Conservation (phyloP, 352 stramenopile genomes). For the Pythium insidiosum region DNA sequence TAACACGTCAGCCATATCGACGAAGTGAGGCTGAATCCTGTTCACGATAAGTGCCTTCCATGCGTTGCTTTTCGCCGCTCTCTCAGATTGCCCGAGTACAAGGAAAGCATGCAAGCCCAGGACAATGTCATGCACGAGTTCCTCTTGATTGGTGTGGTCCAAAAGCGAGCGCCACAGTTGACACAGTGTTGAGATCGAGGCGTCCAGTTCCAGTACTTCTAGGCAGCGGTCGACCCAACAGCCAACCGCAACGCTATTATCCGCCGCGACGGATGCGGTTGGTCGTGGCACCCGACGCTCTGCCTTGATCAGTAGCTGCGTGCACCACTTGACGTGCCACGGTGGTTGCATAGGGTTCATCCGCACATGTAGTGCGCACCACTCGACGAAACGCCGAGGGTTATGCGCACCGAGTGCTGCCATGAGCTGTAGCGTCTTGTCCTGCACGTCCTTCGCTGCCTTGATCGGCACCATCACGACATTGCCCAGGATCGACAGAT, state of each 20-base stretch:
- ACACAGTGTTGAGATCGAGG: conserved; percentile 8
- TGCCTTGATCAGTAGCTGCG: conserved; percentile 11
- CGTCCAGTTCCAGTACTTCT: conserved; percentile 16
- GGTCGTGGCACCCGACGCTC: conserved; percentile 13
- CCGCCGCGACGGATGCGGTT: not conserved
- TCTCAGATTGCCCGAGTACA: too few relatives aligned
- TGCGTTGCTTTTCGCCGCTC: too few relatives aligned
- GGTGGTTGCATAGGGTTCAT: conserved; percentile 5
- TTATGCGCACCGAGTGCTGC: conserved; percentile 17
- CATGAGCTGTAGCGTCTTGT: conserved; percentile 17
- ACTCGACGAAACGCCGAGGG: conserved; percentile 17
- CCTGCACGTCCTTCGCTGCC: conserved; percentile 16
- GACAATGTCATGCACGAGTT: conserved; percentile 12
- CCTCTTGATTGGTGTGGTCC: conserved; percentile 14
- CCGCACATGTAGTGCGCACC: conserved; percentile 15
- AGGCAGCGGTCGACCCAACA: conserved; percentile 10
- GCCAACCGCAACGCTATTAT: too few relatives aligned
- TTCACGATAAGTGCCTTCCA: conserved; percentile 11
- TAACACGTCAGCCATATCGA: conserved; percentile 21
- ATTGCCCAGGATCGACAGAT: conserved; percentile 12
- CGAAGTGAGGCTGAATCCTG: conserved; percentile 23
- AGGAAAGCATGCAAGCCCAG: conserved; percentile 6
- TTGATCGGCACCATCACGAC: conserved; percentile 16
- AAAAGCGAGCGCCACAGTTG: conserved; percentile 17
- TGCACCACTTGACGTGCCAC: conserved; percentile 22